A percentile compares a stretch with the other conserved stretches of the same genome.
phyloP scores from a whole-genome alignment of 2,329 filamentous ascomycete genomes.

The Pleochaeta shiraiana region DNA sequence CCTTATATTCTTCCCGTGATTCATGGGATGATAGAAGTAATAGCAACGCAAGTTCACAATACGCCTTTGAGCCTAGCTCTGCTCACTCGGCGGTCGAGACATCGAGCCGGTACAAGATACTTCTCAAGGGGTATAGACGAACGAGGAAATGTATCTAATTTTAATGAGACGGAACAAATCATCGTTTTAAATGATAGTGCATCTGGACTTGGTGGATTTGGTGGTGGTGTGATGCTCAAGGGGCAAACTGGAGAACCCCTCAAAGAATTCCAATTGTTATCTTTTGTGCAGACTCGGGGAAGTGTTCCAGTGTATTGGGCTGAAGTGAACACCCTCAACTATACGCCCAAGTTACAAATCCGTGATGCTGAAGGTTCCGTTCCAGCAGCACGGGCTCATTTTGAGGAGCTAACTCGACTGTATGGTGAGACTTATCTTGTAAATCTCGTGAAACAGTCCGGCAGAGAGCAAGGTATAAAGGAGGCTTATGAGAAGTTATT shows the following conservation, averaged over 20 bases:
- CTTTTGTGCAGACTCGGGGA: constrained; percentile 90
- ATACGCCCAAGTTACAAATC: constrained; percentile 77
- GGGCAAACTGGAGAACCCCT: constrained; percentile 41
- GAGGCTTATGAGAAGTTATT: constrained; percentile 87
- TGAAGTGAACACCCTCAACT: constrained; percentile 82
- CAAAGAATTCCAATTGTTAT: constrained; percentile 69
- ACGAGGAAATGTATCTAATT: constrained; percentile 89
- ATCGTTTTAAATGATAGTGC: constrained; percentile 69
- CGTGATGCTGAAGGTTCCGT: constrained; percentile 64
- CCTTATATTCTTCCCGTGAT: constrained; percentile 91
- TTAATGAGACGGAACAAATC: constrained; percentile 94
- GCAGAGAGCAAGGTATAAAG: constrained; percentile 74
- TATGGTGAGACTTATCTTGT: constrained; percentile 97
- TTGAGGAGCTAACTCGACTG: constrained; percentile 75
- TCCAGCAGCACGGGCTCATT: constrained; percentile 63
- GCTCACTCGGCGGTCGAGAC: constrained; percentile 72
- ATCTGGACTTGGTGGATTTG: constrained; percentile 57
- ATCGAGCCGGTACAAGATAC: constrained; percentile 79
- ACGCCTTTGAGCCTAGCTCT: constrained; percentile 68
- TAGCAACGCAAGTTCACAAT: constrained; percentile 64
- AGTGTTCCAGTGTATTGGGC: constrained; percentile 95
- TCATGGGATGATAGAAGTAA: constrained; percentile 89
- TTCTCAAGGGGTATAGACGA: constrained; percentile 91
- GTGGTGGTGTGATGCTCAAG: constrained; percentile 51
- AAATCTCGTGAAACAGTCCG: constrained; percentile 93